Conservation (phyloP, 495 filamentous ascomycete species). For the Jackrogersella multiformis region DNA sequence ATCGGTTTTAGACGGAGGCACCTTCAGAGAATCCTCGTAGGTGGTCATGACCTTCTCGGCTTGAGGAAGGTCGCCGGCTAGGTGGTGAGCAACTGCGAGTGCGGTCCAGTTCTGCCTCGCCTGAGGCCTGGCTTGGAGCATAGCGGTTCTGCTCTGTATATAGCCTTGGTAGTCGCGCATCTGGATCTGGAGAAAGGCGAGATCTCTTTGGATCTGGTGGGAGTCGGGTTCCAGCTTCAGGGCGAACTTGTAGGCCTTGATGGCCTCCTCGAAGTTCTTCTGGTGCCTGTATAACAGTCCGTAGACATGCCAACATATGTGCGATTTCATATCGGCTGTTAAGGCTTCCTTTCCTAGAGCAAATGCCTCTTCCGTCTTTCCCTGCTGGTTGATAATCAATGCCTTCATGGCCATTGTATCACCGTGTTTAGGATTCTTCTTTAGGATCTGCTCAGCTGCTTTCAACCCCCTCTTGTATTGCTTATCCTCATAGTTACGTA, state of each 20-base stretch:
- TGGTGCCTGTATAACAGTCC: slow-evolving; percentile 90
- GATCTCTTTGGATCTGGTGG: slow-evolving; percentile 89
- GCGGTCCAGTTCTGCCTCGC: slow-evolving; percentile 95
- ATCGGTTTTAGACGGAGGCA: slow-evolving; percentile 76
- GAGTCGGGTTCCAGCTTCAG: slow-evolving; percentile 92
- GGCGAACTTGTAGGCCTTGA: slow-evolving; percentile 98
- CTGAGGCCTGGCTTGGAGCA: slow-evolving; percentile 82
- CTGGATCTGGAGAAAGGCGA: slow-evolving; percentile 92
- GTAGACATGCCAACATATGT: slow-evolving; percentile 99
- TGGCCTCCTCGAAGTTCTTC: slow-evolving; percentile 98
- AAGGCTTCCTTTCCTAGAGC: slow-evolving; percentile 89
- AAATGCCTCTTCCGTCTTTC: slow-evolving; percentile 93
- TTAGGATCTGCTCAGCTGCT: slow-evolving; percentile 91
- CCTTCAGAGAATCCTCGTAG: slow-evolving; percentile 91
- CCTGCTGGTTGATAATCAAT: slow-evolving; percentile 90
- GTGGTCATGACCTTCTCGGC: slow-evolving; percentile 91
- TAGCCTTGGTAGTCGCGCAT: slow-evolving; percentile 97
- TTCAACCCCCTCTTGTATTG: slow-evolving; percentile 98
- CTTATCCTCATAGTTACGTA: slow-evolving; percentile 96
- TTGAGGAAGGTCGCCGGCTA: slow-evolving; percentile 81
- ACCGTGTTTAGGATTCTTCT: slow-evolving; percentile 93
- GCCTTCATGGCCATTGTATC: slow-evolving; percentile 99
- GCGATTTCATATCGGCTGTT: slow-evolving; percentile 95
- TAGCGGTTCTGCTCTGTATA: slow-evolving; percentile 81
- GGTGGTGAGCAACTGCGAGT: slow-evolving; percentile 89